A percentile compares a stretch with the other conserved stretches of the same genome.
Conservation (phyloP, 2,329 filamentous ascomycete genomes). For the Chalaropsis ovoidea region DNA sequence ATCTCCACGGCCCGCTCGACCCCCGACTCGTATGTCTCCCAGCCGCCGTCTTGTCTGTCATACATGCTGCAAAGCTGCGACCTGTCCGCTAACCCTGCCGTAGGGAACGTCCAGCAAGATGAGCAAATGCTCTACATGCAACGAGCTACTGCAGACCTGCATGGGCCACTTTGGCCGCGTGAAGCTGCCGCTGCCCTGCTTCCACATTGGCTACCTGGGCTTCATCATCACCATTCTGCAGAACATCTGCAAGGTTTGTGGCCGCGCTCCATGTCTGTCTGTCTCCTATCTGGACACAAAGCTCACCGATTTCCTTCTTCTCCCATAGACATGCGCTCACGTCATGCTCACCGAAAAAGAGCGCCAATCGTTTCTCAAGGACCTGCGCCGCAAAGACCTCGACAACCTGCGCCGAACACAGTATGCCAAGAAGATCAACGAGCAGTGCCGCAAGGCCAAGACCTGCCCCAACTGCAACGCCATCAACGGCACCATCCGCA, state of each 20-base stretch:
- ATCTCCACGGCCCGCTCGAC: constrained; percentile 78
- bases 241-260: constrained; percentile 72
- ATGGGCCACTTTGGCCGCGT: constrained; percentile 95
- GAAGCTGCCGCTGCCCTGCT: constrained; percentile 77
- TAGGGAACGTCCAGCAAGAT: constrained; percentile 77
- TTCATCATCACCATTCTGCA: constrained; percentile 87
- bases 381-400: constrained; percentile 67
- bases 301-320: neutral
- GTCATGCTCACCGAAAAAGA: constrained; percentile 75
- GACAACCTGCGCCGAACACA: constrained; percentile 79
- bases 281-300: constrained; percentile 9
- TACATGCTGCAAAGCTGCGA: neutral
- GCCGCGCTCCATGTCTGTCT: neutral
- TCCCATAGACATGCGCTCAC: constrained; percentile 58
- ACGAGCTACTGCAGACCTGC: constrained; percentile 69
- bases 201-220: constrained; percentile 92
- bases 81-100: neutral
- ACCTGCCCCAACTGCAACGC: constrained; percentile 69
- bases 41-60: neutral
- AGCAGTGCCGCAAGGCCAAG: constrained; percentile 79
- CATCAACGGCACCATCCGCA: constrained; percentile 84
- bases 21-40: constrained; percentile 51
- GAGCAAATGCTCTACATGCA: constrained; percentile 71
- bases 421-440: constrained; percentile 79
- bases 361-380: constrained; percentile 64